Base-by-base conservation (phyloP, 768 basidiomycete genomes). In the Kwoniella botswanensis region DNA sequence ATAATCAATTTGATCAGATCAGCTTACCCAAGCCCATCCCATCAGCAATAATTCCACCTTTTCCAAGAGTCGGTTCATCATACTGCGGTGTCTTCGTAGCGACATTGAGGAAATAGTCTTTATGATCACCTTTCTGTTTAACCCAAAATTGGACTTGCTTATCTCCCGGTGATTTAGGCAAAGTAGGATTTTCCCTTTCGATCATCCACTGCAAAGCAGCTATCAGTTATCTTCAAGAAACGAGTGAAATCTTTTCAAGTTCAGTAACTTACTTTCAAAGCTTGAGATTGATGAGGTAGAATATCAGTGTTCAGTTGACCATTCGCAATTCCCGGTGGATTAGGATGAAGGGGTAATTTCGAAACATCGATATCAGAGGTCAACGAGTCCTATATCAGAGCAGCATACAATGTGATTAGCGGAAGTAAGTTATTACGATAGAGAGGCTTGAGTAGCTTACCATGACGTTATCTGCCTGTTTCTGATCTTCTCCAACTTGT, bases 111-210 rank as follows among this genome's bases (percentile, higher is more conserved):
- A 90, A 93, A 78, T 89, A 91, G n/a, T 74, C 69, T 43, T 71
- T 59, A 44, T 58, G 52, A 88, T 90, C 76, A 84, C 65, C 71
- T 21, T 73, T 73, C 41, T 77, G 76, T 12, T 63, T 87, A 35
- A 90, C 82, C 94, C 94, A 97, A 76, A 97, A 94, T 82, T 96
- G 94, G 1, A 93, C 91, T 0, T 93, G 90, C 44, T 86, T 87
- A 68, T 94, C 93, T 0, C 82, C 80, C 61, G 89, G 88, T 42
- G 84, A 87, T 68, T 85, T 87, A 1, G 94, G 94, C 13, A 94
- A 83, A 50, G 83, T 82, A 0, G 94, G 94, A 76, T 92, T 89
- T 82, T 97, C 94, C 29, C 86, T 88, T 17, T 89, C 87, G 35
- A 95, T 86, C 75, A 92, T 92, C 94, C 94, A 97, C 77, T 90